These are phyloP conservation scores for Candida freyschussii DNA, from an alignment of 1,139 yeast genomes.

Conservation along the genomic window DNA sequence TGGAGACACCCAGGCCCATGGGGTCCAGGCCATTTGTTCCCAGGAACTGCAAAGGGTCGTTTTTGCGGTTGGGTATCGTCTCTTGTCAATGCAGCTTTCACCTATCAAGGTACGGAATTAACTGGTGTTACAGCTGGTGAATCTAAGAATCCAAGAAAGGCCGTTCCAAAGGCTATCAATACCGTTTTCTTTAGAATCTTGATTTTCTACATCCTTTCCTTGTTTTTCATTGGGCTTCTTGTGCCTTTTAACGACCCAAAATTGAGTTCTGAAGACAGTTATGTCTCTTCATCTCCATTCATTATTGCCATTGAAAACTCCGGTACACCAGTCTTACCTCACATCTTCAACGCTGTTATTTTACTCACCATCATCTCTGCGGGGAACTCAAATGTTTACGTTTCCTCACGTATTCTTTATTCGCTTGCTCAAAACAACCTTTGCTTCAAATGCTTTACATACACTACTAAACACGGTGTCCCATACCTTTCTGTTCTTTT, in stretches of 20 bases:
- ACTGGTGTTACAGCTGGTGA: slow-evolving; percentile 76
- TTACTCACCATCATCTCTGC: slow-evolving; percentile 57
- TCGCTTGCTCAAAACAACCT: slow-evolving; percentile 48
- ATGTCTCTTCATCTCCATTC: slow-evolving; percentile 54
- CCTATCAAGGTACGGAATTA: slow-evolving; percentile 74
- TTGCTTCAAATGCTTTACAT: slow-evolving; percentile 46
- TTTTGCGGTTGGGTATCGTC: slow-evolving; percentile 60
- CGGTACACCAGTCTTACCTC: slow-evolving; percentile 46
- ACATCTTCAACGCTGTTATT: slow-evolving; percentile 52
- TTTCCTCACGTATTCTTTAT: slow-evolving; percentile 46
- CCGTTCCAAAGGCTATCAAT: slow-evolving; percentile 75
- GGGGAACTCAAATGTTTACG: slow-evolving; percentile 58
- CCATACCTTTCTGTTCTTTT: slow-evolving; percentile 56
- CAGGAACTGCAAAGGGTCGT: slow-evolving; percentile 42
- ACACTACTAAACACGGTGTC: slow-evolving; percentile 58
- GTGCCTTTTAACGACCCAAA: slow-evolving; percentile 64
- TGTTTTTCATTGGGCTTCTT: slow-evolving; percentile 67
- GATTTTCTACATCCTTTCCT: slow-evolving; percentile 62
- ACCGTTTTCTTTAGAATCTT: slow-evolving; percentile 75
- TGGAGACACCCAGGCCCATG: slow-evolving; percentile 63
- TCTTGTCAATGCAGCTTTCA: slow-evolving; percentile 68
- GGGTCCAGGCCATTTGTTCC: slow-evolving; percentile 46
- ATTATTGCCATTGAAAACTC: slow-evolving; percentile 49
- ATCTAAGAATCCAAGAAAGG: slow-evolving; percentile 68
- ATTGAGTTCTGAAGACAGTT: slow-evolving; percentile 36